Base-by-base conservation (phyloP, 2,329 filamentous ascomycete genomes). In the Mycosphaerelloides madeirae region DNA sequence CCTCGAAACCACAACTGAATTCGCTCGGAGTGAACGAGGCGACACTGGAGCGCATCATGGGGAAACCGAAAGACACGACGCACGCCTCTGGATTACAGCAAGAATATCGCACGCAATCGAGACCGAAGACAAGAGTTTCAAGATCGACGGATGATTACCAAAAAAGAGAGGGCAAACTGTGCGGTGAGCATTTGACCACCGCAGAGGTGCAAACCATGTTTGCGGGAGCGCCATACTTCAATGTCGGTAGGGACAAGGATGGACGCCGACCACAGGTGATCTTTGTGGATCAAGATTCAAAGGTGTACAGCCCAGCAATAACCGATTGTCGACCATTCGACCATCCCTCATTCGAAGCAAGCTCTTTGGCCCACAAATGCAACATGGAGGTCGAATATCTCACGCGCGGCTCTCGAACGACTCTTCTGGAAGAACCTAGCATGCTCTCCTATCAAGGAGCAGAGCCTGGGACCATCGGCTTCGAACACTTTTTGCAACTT, bases 401-500 rank as follows among this genome's bases (percentile, higher is more conserved):
- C 14, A 20, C 29, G 13, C 16, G 19, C 13, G 15, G 22, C 29
- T 29, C 41, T 14, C 29, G 36, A 16, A 16, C 28, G 6, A 45
- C 35, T 31, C 37, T 59, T 22, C 28, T 69, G 38, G 72, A 76
- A 52, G 61, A 72, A 2, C 72, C 72, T 0, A 74, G 71, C 44
- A 75, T 75, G 72, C 60, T 73, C 3, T 66, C 64, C 14, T 61
- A 65, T 12, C 68, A 69, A 15, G 72, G 70, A 6, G 62, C 63
- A 19, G 72, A 75, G 47, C 64, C 66, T 0, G 73, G 73, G 0
- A 72, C 70, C 1, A 56, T 73, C 9, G 71, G 72, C 0, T 68
- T 72, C 40, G 68, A 70, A 25, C 62, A 73, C 55, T 75, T 69
- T 42, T 60, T 75, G 3, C 72, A 76, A 47, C 54, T 72, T 4